Conservation (phyloP, 2,329 filamentous ascomycete genomes). For the Cadophora sp. region DNA sequence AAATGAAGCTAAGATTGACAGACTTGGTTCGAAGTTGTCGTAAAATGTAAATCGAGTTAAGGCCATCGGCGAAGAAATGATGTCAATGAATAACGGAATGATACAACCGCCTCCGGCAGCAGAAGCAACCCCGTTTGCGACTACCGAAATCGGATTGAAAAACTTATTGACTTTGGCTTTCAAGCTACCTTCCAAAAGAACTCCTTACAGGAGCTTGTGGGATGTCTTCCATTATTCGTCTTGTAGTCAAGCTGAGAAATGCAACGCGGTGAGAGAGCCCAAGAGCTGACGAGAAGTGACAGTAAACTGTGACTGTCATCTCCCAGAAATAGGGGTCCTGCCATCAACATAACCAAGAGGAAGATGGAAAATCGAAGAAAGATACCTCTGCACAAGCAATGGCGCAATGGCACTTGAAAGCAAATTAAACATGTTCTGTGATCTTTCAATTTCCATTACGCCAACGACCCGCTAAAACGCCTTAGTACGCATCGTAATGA, state of each 20-base stretch:
- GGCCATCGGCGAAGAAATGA: not conserved
- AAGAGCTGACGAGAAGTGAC: too few species aligned
- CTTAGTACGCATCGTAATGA: slow-evolving; percentile 1
- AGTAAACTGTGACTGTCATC: too few species aligned
- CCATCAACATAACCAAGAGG: not conserved
- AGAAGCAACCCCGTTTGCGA: not conserved
- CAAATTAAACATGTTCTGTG: not conserved
- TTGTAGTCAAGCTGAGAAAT: too few species aligned
- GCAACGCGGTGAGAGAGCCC: too few species aligned
- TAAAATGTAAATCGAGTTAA: not conserved
- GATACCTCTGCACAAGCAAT: too few species aligned
- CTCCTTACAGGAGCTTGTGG: too few species aligned
- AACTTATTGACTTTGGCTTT: too few species aligned
- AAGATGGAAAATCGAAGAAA: not conserved
- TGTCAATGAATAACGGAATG: not conserved
- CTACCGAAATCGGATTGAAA: too few species aligned
- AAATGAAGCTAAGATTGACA: not conserved
- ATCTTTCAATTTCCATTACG: not conserved
- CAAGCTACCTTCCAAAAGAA: too few species aligned
- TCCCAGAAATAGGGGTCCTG: too few species aligned
- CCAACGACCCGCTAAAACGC: not conserved
- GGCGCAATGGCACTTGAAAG: not conserved
- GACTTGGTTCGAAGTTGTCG: not conserved
- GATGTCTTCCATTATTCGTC: too few species aligned
- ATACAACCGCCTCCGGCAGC: not conserved